Conservation (phyloP, 2,329 filamentous ascomycete genomes). For the Exophiala lecanii-corni region DNA sequence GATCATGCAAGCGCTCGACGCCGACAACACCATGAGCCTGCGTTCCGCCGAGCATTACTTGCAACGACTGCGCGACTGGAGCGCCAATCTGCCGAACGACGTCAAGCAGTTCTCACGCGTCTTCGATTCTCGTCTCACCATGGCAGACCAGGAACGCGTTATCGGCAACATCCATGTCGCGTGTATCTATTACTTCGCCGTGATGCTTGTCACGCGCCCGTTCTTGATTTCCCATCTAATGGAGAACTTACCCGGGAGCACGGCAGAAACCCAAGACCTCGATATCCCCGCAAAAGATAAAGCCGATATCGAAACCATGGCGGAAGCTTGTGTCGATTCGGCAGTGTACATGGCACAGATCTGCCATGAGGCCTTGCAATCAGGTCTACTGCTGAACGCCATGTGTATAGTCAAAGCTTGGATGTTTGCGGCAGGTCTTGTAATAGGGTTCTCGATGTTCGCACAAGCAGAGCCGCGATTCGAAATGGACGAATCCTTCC, state of each 20-base stretch:
- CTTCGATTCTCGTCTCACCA: conserved; percentile 20
- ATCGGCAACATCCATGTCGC: conserved; percentile 53
- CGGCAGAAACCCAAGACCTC: background rate
- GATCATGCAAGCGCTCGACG: conserved; percentile 42
- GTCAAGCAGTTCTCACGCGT: conserved; percentile 28
- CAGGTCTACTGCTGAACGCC: conserved; percentile 46
- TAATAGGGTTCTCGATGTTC: conserved; percentile 55
- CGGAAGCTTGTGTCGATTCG: conserved; percentile 52
- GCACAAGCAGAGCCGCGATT: conserved; percentile 44
- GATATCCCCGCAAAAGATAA: background rate
- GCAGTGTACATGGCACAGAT: conserved; percentile 54
- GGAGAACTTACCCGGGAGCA: conserved; percentile 7
- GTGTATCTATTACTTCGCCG: conserved; percentile 56
- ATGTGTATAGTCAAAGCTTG: conserved; percentile 57
- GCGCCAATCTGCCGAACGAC: conserved; percentile 38
- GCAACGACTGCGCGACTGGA: conserved; percentile 44
- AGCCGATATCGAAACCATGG: conserved; percentile 33
- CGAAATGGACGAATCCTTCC: conserved; percentile 48
- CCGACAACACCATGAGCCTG: conserved; percentile 33
- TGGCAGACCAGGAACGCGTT: conserved; percentile 32
- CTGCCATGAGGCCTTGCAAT: conserved; percentile 46
- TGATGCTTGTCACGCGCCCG: conserved; percentile 54
- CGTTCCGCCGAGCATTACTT: conserved; percentile 39
- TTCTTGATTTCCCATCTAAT: conserved; percentile 51
- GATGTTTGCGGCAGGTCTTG: conserved; percentile 54